Base-by-base conservation (phyloP, 345 rosid species). In the Stellera chamaejasme region DNA sequence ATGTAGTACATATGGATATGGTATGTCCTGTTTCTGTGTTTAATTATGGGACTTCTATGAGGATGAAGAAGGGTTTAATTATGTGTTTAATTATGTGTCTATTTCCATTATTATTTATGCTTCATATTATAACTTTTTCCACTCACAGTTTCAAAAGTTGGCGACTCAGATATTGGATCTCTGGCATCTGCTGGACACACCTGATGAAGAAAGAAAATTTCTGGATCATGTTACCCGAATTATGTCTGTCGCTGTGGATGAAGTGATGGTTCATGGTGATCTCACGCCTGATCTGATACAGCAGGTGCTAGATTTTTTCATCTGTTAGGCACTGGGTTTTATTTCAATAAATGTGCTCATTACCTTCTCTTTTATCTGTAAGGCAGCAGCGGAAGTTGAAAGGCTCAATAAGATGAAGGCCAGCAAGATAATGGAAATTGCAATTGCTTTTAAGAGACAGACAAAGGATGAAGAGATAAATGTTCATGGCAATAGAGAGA, bases 171-270 rank as follows among this genome's bases (percentile, higher is more conserved):
- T 93, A 48, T 67, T 70, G 70, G 99, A 94, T 61, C 83, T 90
- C 41, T 94, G 99, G 99, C 87, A 90, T 71, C 81, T 90, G 73
- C 87, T 94, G 99, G 99, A 94, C 63, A 90, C 97, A 43, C 80
- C 96, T 5, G 75, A 48, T 13, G 97, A 94, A 66, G 99, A 90
- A 57, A 77, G 99, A 60, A 74, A 68, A 60, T 68, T 85, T 59
- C 90, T 90, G 62, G 81, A 83, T 61, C 96, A 90, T 68, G 95
- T 94, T 58, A 90, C 95, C 50, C 72, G 96, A 68, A 80, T 89
- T 81, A 76, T 83, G 42, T 77, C 83, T 58, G 81, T 96, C 69
- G 80, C 91, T 52, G 94, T 88, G 42, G 89, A 86, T 72, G 87
- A 82, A 76, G 97, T 86, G 61, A 80, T 82, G 16, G 74, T 66